Evolutionary conservation across 305 asterid genomes (phyloP).

Genomic region (Ajuga reptans): DNA sequence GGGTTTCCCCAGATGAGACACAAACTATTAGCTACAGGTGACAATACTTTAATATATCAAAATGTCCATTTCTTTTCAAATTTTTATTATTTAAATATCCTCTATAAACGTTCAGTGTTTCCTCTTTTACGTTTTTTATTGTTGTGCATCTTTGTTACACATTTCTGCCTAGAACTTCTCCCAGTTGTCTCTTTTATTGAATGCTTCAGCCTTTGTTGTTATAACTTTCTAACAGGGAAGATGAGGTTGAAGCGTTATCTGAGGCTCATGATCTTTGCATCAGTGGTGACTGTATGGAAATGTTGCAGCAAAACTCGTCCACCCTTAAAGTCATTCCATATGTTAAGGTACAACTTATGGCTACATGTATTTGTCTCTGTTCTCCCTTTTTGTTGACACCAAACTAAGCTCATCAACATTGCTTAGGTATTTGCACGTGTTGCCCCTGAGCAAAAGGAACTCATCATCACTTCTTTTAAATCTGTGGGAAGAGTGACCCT

Average conservation of each 20-base stretch:
- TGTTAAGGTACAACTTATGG: slow-evolving; percentile 54
- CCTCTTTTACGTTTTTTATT: not conserved
- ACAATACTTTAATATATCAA: slow-evolving; percentile 13
- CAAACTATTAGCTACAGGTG: slow-evolving; percentile 53
- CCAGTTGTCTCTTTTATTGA: slow-evolving; percentile 14
- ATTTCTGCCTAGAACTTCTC: slow-evolving; percentile 4
- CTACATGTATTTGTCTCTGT: not conserved
- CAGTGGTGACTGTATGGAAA: slow-evolving; percentile 91
- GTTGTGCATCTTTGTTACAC: not conserved
- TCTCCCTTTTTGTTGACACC: slow-evolving; percentile 12
- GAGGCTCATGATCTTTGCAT: slow-evolving; percentile 83
- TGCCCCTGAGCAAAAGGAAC: slow-evolving; percentile 98
- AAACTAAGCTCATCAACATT: slow-evolving; percentile 13
- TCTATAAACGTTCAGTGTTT: not conserved
- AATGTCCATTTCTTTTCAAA: not conserved
- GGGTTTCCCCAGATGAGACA: slow-evolving; percentile 93
- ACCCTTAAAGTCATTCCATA: slow-evolving; percentile 80
- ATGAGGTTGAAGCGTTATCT: slow-evolving; percentile 73
- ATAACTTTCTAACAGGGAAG: slow-evolving; percentile 40
- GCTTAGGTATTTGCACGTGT: slow-evolving; percentile 92
- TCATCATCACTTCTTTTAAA: slow-evolving; percentile 84
- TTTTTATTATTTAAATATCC: slow-evolving; percentile 1
- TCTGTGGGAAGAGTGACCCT: slow-evolving; percentile 88
- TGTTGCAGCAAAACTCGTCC: slow-evolving; percentile 81
- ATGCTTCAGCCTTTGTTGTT: slow-evolving; percentile 16